Evolutionary conservation across 805 yeast genomes (phyloP), one percentile per base, ranked within the genome.

Genomic region (Saccharomycopsis selenospora): DNA sequence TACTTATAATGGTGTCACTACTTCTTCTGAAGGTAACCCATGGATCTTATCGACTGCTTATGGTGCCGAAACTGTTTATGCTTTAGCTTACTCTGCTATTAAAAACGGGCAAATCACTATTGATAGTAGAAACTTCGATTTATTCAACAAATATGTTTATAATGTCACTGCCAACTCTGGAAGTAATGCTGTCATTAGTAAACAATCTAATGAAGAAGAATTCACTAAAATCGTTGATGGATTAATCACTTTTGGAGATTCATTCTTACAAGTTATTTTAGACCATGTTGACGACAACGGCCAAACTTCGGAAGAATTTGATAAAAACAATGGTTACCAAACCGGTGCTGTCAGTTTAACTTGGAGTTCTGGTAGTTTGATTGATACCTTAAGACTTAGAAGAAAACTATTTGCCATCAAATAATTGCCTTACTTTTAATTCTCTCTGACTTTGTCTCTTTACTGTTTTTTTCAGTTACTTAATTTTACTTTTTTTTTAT

Each of bases 31-130:
- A 57, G 97, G 96, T 2, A 89, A 90, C 59, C 97, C 98, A 4
- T 90, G 97, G 98, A 88, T 89, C 60, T 75, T 90, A 50, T 68
- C 85, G 3, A 85, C 91, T 0, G 76, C 84, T 0, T 69, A 84
- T 2, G 85, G 85, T 2, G 69, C 86, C 3, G 88, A 83, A 60
- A 54, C 81, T 13, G 59, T 82, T 36, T 82, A 73, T 63, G 77
- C 75, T 57, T 59, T 77, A 51, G 69, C 82, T 24, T 66, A 67
- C 60, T 72, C 72, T 11, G 40, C 33, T 22, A 6, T 38, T 11
- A 25, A 23, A 14, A 6, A 13, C 17, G 27, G 20, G 17, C 6
- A 23, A 2, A 33, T 45, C 18, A 22, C 23, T 17, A 48, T 48
- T 10, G 22, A 28, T 10, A 43, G 36, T 11, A 6, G 20, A 23